These are phyloP conservation scores for Rhytidhysteron rufulum DNA, from an alignment of 2,329 filamentous ascomycete species.

Conservation along the genomic window DNA sequence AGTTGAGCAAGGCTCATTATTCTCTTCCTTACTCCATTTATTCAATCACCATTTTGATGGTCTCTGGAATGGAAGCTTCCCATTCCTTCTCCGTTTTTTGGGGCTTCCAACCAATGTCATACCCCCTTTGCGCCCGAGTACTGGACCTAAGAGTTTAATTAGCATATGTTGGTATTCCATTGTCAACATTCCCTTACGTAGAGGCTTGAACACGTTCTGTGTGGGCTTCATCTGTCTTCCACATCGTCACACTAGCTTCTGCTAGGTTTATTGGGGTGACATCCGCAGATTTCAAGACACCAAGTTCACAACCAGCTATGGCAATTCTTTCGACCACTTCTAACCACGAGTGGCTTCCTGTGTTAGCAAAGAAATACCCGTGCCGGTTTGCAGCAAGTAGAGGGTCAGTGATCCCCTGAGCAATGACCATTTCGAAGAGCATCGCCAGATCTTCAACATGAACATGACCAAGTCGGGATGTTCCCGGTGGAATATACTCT, in stretches of 20 bases:
- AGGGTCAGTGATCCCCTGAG: constrained; percentile 26
- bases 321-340: constrained; percentile 37
- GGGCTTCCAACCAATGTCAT: no score
- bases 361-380: constrained; percentile 43
- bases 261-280: constrained; percentile 24
- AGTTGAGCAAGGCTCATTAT: no score
- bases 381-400: constrained; percentile 33
- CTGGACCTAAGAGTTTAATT: no score
- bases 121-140: no score
- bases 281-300: constrained; percentile 24
- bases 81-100: no score
- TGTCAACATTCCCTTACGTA: no score
- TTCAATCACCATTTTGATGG: no score
- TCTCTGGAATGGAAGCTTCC: no score
- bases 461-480: constrained; percentile 41
- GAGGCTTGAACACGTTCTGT: constrained; percentile 33
- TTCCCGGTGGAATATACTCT: constrained; percentile 35
- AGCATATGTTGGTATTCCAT: no score
- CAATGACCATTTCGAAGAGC: constrained; percentile 40
- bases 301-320: constrained; percentile 26
- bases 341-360: constrained; percentile 39
- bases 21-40: no score
- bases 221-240: constrained; percentile 14
- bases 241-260: constrained; percentile 22
- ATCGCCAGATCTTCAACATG: constrained; percentile 44